These are phyloP conservation scores for Lasiosphaeria ovina DNA, from an alignment of 495 filamentous ascomycete species.

Conservation along the genomic window DNA sequence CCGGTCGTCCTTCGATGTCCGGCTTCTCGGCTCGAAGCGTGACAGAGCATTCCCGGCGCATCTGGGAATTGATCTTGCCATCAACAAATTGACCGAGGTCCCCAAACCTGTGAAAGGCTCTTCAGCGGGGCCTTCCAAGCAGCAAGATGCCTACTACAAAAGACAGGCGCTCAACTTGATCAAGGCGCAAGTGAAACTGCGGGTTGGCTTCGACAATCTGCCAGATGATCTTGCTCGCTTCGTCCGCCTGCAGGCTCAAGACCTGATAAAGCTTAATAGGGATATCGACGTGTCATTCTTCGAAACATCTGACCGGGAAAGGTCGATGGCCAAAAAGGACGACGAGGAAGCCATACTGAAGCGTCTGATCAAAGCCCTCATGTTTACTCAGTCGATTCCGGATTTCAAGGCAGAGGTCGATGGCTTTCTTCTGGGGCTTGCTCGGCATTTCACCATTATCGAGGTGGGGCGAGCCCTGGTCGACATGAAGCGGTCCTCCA, in stretches of 20 bases:
- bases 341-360: slow-evolving; percentile 77
- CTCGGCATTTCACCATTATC: slow-evolving; percentile 85
- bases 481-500: slow-evolving; percentile 66
- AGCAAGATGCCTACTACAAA: slow-evolving; percentile 84
- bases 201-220: slow-evolving; percentile 81
- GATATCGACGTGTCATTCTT: slow-evolving; percentile 60
- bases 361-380: slow-evolving; percentile 81
- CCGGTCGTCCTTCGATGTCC: slow-evolving; percentile 77
- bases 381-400: slow-evolving; percentile 79
- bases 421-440: slow-evolving; percentile 71
- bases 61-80: slow-evolving; percentile 83
- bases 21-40: slow-evolving; percentile 80
- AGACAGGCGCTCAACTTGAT: slow-evolving; percentile 86
- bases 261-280: slow-evolving; percentile 68
- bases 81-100: slow-evolving; percentile 77
- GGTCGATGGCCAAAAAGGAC: slow-evolving; percentile 81
- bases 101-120: slow-evolving; percentile 54
- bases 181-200: slow-evolving; percentile 80
- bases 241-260: slow-evolving; percentile 84
- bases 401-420: slow-evolving; percentile 74
- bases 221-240: slow-evolving; percentile 85
- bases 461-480: slow-evolving; percentile 80
- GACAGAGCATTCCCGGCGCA: slow-evolving; percentile 83
- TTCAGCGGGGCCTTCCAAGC: slow-evolving; percentile 43
- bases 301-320: slow-evolving; percentile 69